Conservation (phyloP, 352 stramenopile genomes). For the Blastocystis sp. region DNA sequence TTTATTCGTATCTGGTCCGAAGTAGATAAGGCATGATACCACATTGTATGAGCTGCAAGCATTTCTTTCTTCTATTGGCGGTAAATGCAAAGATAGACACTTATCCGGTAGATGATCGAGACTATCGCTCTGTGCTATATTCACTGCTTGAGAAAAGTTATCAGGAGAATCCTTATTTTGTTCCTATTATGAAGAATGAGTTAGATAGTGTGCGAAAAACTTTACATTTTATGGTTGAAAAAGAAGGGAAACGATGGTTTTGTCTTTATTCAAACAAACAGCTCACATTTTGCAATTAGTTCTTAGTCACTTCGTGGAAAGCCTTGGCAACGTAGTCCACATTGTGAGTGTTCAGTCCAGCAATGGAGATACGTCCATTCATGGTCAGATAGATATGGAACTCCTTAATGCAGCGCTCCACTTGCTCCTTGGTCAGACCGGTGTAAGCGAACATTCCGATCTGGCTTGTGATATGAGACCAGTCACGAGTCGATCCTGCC, state of each 20-base stretch:
- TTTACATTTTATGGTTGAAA: constrained; percentile 44
- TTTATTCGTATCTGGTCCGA: too few species aligned
- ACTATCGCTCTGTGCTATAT: constrained; percentile 22
- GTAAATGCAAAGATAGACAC: background rate
- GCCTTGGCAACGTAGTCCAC: constrained; percentile 84
- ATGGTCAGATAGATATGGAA: constrained; percentile 97
- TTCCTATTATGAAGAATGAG: constrained; percentile 16
- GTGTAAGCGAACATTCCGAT: constrained; percentile 99
- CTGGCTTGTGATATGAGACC: constrained; percentile 90
- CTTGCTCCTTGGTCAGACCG: constrained; percentile 84
- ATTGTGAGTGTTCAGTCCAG: constrained; percentile 86
- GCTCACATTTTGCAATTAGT: background rate
- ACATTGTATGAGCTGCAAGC: background rate
- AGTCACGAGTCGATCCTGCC: constrained; percentile 72
- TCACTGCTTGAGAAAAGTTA: constrained; percentile 21
- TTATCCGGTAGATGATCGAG: background rate
- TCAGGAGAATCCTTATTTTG: constrained; percentile 1
- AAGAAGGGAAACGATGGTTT: constrained; percentile 26
- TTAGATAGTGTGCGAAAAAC: background rate
- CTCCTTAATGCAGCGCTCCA: constrained; percentile 83
- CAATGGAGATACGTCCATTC: constrained; percentile 94
- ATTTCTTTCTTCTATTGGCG: background rate
- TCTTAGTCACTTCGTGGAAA: constrained; percentile 76
- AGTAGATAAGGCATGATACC: background rate
- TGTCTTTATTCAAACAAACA: background rate